Evolutionary conservation across 73 alveolate genomes (phyloP).

Genomic region (Paramecium pentaurelia): DNA sequence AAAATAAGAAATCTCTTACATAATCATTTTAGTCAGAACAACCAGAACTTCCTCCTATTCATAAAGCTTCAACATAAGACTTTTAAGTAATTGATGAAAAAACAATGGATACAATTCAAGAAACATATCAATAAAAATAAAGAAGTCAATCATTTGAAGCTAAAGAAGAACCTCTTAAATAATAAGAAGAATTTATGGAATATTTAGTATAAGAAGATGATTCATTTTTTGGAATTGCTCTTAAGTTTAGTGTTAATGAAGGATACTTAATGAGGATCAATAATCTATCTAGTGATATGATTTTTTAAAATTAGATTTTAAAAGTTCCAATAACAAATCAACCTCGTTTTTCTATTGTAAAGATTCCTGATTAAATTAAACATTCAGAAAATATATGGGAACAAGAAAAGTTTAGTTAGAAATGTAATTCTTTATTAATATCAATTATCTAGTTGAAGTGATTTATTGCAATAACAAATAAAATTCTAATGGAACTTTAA

Average conservation of each 20-base stretch:
- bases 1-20: neutral
- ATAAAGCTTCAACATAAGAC: neutral
- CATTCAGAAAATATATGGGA: neutral
- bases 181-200: neutral
- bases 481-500: neutral
- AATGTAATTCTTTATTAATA: neutral
- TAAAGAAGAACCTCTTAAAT: neutral
- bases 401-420: neutral
- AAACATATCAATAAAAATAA: neutral
- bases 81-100: neutral
- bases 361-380: neutral
- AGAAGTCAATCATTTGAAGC: neutral
- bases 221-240: conserved; percentile 10
- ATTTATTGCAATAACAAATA: neutral
- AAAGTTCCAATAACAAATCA: conserved; percentile 11
- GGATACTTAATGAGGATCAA: neutral
- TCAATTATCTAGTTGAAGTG: neutral
- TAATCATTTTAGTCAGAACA: neutral
- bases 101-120: neutral
- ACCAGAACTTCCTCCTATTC: neutral
- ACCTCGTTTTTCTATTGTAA: conserved; percentile 9
- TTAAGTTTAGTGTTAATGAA: neutral
- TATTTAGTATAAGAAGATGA: conserved; percentile 23
- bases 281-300: conserved; percentile 5
- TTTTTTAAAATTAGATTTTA: neutral